Conservation (phyloP, 2,329 filamentous ascomycete genomes). For the Colletotrichum plurivorum region DNA sequence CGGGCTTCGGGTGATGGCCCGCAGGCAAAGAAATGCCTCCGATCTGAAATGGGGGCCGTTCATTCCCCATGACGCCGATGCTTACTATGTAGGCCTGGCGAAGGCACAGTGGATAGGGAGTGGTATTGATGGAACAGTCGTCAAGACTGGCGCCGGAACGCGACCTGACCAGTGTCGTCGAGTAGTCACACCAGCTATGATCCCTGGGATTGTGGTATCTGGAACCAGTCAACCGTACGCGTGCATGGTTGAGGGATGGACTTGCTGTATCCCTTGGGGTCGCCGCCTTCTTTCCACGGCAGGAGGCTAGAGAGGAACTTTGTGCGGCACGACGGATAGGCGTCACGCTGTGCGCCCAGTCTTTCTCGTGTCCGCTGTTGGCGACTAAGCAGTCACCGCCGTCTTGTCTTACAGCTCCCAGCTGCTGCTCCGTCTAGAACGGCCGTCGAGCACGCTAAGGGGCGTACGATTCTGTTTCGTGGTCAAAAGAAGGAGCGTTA, state of each 20-base stretch:
- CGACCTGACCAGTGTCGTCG: neutral
- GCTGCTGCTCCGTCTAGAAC: conserved; percentile 6
- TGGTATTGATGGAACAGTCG: neutral
- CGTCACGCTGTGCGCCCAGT: conserved; percentile 8
- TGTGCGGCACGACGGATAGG: conserved; percentile 19
- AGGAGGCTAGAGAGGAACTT: conserved; percentile 30
- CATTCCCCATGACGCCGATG: neutral
- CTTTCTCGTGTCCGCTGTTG: conserved; percentile 16
- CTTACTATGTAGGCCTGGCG: neutral
- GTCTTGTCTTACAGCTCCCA: neutral
- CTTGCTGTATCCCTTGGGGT: conserved; percentile 9
- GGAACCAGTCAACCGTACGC: neutral
- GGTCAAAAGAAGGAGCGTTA: neutral
- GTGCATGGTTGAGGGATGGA: conserved; percentile 6
- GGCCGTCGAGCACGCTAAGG: conserved; percentile 1
- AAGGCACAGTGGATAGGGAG: neutral
- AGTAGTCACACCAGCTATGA: conserved; percentile 11
- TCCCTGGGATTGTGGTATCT: neutral
- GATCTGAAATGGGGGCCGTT: neutral
- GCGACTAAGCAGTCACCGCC: neutral
- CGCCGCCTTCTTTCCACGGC: conserved; percentile 12
- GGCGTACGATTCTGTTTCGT: neutral
- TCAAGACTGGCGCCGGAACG: neutral
- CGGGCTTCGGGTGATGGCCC: conserved; percentile 5
- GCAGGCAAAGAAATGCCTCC: neutral